Evolutionary conservation across 1,284 basidiomycete genomes (phyloP).

Genomic region (Earliella scabrosa): DNA sequence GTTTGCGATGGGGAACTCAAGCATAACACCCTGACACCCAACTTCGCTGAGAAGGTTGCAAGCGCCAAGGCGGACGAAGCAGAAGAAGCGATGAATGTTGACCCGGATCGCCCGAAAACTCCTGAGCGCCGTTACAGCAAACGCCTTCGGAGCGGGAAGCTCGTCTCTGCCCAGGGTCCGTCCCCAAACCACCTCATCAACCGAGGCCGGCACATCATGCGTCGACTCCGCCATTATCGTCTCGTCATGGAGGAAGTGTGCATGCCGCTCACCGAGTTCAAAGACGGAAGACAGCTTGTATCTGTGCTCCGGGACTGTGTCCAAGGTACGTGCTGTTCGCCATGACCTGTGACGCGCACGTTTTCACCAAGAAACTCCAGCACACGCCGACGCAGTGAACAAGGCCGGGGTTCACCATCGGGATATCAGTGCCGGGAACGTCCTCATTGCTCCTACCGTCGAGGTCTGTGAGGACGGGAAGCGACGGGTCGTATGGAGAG

Average conservation of each 20-base stretch:
- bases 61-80: no score
- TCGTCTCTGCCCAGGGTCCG: background rate
- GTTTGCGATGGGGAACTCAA: background rate
- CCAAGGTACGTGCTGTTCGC: background rate
- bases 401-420: background rate
- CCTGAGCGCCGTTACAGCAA: background rate
- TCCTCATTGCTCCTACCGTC: background rate
- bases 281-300: background rate
- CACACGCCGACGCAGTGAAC: background rate
- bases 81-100: no score
- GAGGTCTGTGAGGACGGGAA: background rate
- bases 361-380: background rate
- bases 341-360: background rate
- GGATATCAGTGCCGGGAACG: conserved; percentile 2
- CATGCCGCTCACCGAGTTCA: background rate
- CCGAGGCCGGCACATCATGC: background rate
- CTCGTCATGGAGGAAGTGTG: conserved; percentile 2
- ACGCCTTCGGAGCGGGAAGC: background rate
- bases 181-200: background rate
- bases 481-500: background rate
- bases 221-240: background rate
- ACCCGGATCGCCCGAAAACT: no score
- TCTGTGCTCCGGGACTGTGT: background rate
- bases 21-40: background rate
- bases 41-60: background rate